Base-by-base conservation (phyloP, 2,329 filamentous ascomycete genomes). In the Ascochyta clinopodiicola region DNA sequence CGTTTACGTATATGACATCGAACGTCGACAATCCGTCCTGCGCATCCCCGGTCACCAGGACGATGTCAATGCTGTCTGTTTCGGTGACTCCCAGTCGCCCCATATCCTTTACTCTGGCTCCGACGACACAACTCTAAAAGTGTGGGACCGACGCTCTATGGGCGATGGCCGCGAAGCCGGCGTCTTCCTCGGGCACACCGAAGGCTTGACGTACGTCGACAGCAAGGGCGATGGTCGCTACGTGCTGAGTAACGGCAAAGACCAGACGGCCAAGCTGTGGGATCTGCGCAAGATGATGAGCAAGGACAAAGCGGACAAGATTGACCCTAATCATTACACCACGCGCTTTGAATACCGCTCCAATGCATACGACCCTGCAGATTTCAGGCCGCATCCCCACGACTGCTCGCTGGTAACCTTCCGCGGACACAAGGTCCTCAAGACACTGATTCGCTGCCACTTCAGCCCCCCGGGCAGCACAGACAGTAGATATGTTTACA, bases 211-310 rank as follows among this genome's bases (percentile, higher is more conserved):
- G 0, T 88, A 87, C 58, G 85, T 88, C 31, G 86, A 88, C 71
- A 94, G 89, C 75, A 94, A 98, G 82, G 91, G 90, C 36, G 92
- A 96, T 68, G 86, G 87, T 2, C 85, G 94, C 52, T 98, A 98
- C 73, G 89, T 98, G 8, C 84, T 99, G 24, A 93, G 89, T 63
- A 99, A 99, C 68, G 91, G 87, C 59, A 99, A 98, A 72, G 95
- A 99, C 71, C 95, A 98, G 75, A 94, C 88, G 37, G 96, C 96
- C 86, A 98, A 98, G 77, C 83, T 99, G 0, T 99, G 95, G 95
- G 95, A 99, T 74, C 74, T 97, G 51, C 84, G 94, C 46, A 96
- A 91, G 82, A 94, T 92, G 83, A 90, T 95, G 81, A 87, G 87
- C 5, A 88, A 89, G 0, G 83, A 87, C 31, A 79, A 82, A 47